Conservation (phyloP, 164 flowering plant species). For the Tinospora cordifolia region DNA sequence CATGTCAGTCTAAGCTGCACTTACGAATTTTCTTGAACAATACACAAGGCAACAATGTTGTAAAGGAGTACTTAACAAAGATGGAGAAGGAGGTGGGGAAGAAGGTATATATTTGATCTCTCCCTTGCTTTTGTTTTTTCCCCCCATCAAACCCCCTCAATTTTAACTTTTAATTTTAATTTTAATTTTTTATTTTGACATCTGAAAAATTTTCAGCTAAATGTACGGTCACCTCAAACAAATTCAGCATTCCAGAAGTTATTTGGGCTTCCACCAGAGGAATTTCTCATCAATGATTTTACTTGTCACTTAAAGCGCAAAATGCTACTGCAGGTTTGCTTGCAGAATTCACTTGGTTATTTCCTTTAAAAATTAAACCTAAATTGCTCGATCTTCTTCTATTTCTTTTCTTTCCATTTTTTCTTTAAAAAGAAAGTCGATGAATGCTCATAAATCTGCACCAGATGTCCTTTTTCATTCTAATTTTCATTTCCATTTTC, state of each 20-base stretch:
- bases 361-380: background rate
- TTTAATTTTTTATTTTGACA: slow-evolving; percentile 4
- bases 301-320: slow-evolving; percentile 89
- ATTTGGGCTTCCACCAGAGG: slow-evolving; percentile 89
- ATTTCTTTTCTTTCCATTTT: background rate
- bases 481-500: background rate
- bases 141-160: too few relatives aligned
- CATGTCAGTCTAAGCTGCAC: slow-evolving; percentile 85
- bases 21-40: slow-evolving; percentile 75
- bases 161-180: too few relatives aligned
- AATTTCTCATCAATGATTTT: slow-evolving; percentile 95
- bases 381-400: background rate
- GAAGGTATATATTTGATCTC: slow-evolving; percentile 44
- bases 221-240: slow-evolving; percentile 80
- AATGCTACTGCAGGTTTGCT: slow-evolving; percentile 82
- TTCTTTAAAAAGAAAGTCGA: background rate
- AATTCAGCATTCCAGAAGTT: slow-evolving; percentile 91
- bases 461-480: background rate
- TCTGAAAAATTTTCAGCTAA: slow-evolving; percentile 41
- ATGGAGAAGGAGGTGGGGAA: slow-evolving; percentile 96
- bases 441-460: background rate
- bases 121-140: background rate
- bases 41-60: slow-evolving; percentile 59
- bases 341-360: background rate
- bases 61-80: slow-evolving; percentile 62